Base-by-base conservation (phyloP, 495 filamentous ascomycete species). In the Haplographium delicatum region DNA sequence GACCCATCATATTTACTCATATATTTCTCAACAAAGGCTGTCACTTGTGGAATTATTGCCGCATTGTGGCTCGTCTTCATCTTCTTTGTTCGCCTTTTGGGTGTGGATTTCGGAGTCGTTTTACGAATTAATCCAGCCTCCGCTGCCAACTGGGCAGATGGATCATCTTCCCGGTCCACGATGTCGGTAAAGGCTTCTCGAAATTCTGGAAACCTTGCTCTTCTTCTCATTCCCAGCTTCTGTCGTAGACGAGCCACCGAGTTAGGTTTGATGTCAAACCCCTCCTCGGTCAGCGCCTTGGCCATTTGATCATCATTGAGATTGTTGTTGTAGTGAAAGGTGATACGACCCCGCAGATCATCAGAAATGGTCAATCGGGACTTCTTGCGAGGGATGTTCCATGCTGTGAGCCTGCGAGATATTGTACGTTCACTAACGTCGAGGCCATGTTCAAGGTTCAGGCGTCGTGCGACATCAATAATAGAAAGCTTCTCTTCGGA, bases 1-100 rank as follows among this genome's bases (percentile, higher is more conserved):
- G 87, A 91, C 18, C 80, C 78, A 67, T 96, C 93, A 68, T 88
- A 87, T 38, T 74, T 68, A 31, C 79, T 70, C 90, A 96, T 96
- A 74, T 85, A 90, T 23, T 58, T 53, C 33, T 60, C 49, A n/a
- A 60, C 60, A 27, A 57, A 63, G 6, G 44, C 58, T 7, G 51
- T 38, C 16, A 63, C 54, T 28, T 60, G 55, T 2, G 51, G 49
- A 8, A 63, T 56, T 40, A 63, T 27, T 3, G 50, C 47, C 6
- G 51, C 47, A 52, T 54, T 59, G 23, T 54, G 34, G 6, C 25
- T 30, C 5, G 15, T 33, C 24, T 54, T 59, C 38, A 34, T 13
- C 44, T 47, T 54, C 47, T 48, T 47, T 16, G 5, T 38, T 3
- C 26, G 24, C 33, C 51, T 55, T 37, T 43, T 51, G 15, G 34